Evolutionary conservation across 371 early-diverging fungal species (phyloP).

Genomic region (Parasitella parasitica): DNA sequence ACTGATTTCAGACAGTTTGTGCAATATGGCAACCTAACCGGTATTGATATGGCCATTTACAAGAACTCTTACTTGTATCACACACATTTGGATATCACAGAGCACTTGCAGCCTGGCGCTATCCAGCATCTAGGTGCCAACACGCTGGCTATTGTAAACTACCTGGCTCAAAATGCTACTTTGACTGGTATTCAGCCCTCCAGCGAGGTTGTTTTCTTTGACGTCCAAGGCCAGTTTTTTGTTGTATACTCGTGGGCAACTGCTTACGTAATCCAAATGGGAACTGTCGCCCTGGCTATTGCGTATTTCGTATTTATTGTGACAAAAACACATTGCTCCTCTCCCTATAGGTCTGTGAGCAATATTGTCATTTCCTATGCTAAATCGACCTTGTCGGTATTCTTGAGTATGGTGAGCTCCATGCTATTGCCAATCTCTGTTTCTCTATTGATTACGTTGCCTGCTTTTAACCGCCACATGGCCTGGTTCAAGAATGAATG

Average conservation of each 20-base stretch:
- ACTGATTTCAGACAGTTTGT: slow-evolving; percentile 81
- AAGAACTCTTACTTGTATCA: slow-evolving; percentile 74
- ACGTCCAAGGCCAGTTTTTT: slow-evolving; percentile 61
- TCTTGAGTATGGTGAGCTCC: slow-evolving; percentile 44
- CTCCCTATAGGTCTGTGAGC: slow-evolving; percentile 41
- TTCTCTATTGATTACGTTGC: slow-evolving; percentile 40
- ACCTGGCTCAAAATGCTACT: slow-evolving; percentile 54
- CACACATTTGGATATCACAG: slow-evolving; percentile 66
- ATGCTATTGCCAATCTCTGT: slow-evolving; percentile 45
- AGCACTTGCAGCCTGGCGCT: slow-evolving; percentile 61
- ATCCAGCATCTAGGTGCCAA: slow-evolving; percentile 78
- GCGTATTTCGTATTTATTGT: slow-evolving; percentile 36
- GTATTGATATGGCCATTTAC: slow-evolving; percentile 75
- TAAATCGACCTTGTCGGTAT: slow-evolving; percentile 36
- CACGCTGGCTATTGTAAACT: slow-evolving; percentile 55
- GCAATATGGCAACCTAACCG: slow-evolving; percentile 65
- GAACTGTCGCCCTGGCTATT: slow-evolving; percentile 22
- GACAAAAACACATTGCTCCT: slow-evolving; percentile 24
- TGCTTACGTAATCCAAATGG: slow-evolving; percentile 51
- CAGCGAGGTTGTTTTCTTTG: slow-evolving; percentile 64
- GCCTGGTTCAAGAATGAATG: slow-evolving; percentile 68
- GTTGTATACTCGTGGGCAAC: slow-evolving; percentile 61
- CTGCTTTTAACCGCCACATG: slow-evolving; percentile 52
- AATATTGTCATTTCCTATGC: slow-evolving; percentile 30
- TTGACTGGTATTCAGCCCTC: slow-evolving; percentile 51